Evolutionary conservation across 176 grass and related monocot genomes (phyloP).

Genomic region (Carex cristatella): DNA sequence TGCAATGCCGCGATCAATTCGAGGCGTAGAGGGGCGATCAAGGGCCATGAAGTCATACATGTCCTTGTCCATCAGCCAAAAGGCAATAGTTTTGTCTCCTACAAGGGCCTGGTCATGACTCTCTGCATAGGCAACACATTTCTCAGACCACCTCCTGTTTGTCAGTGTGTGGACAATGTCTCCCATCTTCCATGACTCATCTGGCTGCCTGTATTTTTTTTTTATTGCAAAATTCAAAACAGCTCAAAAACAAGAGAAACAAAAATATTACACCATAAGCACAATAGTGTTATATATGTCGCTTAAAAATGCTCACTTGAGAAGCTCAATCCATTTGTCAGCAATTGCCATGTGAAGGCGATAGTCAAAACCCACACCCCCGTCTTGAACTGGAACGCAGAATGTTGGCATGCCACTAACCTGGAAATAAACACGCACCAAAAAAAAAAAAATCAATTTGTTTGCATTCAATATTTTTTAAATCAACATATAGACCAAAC

Average conservation of each 20-base stretch:
- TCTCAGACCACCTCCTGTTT: constrained; percentile 93
- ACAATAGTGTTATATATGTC: background rate
- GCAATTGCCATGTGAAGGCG: constrained; percentile 85
- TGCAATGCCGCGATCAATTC: constrained; percentile 95
- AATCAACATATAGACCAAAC: constrained; percentile 1
- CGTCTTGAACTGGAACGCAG: constrained; percentile 61
- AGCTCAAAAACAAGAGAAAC: background rate
- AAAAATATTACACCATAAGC: constrained; percentile 1
- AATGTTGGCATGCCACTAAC: constrained; percentile 95
- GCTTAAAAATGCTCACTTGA: constrained; percentile 49
- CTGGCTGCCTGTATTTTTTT: constrained; percentile 47
- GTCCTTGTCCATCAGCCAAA: constrained; percentile 91
- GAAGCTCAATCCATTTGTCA: constrained; percentile 92
- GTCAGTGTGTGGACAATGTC: constrained; percentile 88
- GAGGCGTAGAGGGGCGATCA: constrained; percentile 80
- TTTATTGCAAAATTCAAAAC: background rate
- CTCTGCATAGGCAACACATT: constrained; percentile 93
- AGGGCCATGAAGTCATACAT: constrained; percentile 99
- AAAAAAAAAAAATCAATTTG: background rate
- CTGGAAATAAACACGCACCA: constrained; percentile 34
- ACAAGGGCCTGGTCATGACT: constrained; percentile 98
- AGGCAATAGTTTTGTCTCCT: constrained; percentile 97
- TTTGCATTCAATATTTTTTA: constrained; percentile 4
- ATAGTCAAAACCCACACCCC: constrained; percentile 84
- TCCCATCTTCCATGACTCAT: constrained; percentile 83